Conservation (phyloP, 2,329 filamentous ascomycete genomes). For the Pseudogymnoascus sp. region DNA sequence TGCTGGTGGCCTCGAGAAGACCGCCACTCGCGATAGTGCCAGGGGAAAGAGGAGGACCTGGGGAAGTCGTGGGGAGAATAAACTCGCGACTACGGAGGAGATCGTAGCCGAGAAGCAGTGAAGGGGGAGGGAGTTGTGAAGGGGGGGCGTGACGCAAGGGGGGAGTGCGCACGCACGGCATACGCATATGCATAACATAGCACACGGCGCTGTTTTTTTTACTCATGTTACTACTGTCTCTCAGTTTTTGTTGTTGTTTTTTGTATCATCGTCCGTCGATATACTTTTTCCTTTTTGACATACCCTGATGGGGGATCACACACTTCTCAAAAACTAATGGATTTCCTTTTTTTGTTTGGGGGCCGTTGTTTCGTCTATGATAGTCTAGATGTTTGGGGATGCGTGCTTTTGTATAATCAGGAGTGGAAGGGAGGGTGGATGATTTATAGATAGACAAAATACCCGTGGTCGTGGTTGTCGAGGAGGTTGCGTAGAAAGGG, state of each 20-base stretch:
- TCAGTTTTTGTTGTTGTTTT: not conserved
- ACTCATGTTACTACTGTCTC: not conserved
- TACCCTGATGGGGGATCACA: not conserved
- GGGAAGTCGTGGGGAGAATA: not conserved
- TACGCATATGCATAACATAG: slow-evolving; percentile 8
- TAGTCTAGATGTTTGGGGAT: not conserved
- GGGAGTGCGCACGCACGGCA: not conserved
- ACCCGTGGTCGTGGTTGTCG: not conserved
- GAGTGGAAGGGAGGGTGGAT: not conserved
- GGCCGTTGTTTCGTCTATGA: not conserved
- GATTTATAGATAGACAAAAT: slow-evolving; percentile 11
- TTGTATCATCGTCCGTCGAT: not conserved
- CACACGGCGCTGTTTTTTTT: not conserved
- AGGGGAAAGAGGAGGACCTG: slow-evolving; percentile 3
- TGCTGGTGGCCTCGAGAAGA: not conserved
- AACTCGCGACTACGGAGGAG: not conserved
- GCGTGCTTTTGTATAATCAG: slow-evolving; percentile 5
- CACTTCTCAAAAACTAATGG: slow-evolving; percentile 4
- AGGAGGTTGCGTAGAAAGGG: not conserved
- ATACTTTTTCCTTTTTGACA: not conserved
- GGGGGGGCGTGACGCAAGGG: not conserved
- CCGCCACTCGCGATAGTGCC: not conserved
- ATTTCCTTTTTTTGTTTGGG: not conserved
- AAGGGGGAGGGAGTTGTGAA: not conserved
- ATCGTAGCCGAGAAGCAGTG: not conserved